Conservation (phyloP, 163 green algal genomes). For the Chlamydomonas reinhardtii region DNA sequence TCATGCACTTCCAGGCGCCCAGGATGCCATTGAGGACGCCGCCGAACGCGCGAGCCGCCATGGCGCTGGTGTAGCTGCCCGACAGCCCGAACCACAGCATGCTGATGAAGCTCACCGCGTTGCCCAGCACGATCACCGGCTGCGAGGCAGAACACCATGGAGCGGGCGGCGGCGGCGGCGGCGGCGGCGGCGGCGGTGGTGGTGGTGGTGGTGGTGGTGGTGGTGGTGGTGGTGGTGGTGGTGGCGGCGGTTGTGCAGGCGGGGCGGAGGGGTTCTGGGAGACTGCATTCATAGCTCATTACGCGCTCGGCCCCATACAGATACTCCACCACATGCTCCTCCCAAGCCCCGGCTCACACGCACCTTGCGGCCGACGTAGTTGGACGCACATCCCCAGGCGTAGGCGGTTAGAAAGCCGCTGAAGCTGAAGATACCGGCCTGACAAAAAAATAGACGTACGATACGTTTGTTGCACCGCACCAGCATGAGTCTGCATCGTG, state of each 20-base stretch:
- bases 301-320: no score
- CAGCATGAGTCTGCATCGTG: no score
- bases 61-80: constrained; percentile 40
- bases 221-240: no score
- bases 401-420: constrained; percentile 51
- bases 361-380: constrained; percentile 64
- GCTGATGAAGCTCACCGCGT: constrained; percentile 16
- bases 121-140: constrained; percentile 60
- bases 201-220: no score
- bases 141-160: not conserved
- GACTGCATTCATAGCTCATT: no score
- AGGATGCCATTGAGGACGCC: constrained; percentile 66
- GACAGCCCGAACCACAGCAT: constrained; percentile 61
- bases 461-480: no score
- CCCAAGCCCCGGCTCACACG: not conserved
- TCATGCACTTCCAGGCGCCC: constrained; percentile 57
- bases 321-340: no score
- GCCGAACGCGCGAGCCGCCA: constrained; percentile 40
- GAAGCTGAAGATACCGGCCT: constrained; percentile 59
- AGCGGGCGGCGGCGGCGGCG: not conserved
- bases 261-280: no score
- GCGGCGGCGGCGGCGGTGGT: not conserved
- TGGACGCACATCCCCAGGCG: constrained; percentile 53
- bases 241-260: no score
- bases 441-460: not conserved